A percentile compares a stretch with the other conserved stretches of the same genome.
phyloP scores from a whole-genome alignment of 73 alveolate species.

The Paramecium pentaurelia region DNA sequence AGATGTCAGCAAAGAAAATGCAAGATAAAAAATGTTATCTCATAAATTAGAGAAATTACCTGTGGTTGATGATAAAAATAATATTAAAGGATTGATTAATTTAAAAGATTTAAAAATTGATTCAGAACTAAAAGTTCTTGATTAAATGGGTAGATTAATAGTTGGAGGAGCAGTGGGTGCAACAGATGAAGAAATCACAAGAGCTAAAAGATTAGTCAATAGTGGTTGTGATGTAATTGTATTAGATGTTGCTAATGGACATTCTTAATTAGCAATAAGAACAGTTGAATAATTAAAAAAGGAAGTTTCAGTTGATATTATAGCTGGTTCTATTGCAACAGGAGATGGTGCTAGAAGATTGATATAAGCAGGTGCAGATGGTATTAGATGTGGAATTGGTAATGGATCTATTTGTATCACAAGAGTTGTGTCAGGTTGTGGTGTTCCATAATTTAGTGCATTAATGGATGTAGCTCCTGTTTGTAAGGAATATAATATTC shows the following conservation, averaged over 20 bases:
- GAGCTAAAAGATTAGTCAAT: slow-evolving; percentile 47
- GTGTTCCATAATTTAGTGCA: slow-evolving; percentile 67
- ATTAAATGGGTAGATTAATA: slow-evolving; percentile 43
- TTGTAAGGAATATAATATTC: slow-evolving; percentile 58
- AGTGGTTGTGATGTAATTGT: slow-evolving; percentile 60
- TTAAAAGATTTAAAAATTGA: slow-evolving; percentile 42
- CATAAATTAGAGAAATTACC: slow-evolving; percentile 60
- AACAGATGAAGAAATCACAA: slow-evolving; percentile 40
- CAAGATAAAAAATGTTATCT: slow-evolving; percentile 34
- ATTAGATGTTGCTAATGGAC: slow-evolving; percentile 64
- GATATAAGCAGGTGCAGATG: slow-evolving; percentile 66
- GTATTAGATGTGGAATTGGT: slow-evolving; percentile 68
- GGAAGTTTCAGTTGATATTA: slow-evolving; percentile 32
- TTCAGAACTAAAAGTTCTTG: slow-evolving; percentile 1
- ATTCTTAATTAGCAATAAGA: slow-evolving; percentile 18
- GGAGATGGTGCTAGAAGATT: slow-evolving; percentile 60
- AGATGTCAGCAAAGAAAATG: background rate
- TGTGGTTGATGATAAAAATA: slow-evolving; percentile 39
- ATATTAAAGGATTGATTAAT: slow-evolving; percentile 47
- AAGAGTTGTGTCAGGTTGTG: slow-evolving; percentile 65
- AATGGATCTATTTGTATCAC: slow-evolving; percentile 67
- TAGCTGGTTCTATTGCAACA: slow-evolving; percentile 60
- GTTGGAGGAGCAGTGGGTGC: slow-evolving; percentile 65
- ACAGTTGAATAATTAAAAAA: slow-evolving; percentile 33
- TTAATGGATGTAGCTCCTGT: slow-evolving; percentile 68